These are phyloP conservation scores for Ophiosphaerella korrae DNA, from an alignment of 2,329 filamentous ascomycete genomes.

Conservation along the genomic window DNA sequence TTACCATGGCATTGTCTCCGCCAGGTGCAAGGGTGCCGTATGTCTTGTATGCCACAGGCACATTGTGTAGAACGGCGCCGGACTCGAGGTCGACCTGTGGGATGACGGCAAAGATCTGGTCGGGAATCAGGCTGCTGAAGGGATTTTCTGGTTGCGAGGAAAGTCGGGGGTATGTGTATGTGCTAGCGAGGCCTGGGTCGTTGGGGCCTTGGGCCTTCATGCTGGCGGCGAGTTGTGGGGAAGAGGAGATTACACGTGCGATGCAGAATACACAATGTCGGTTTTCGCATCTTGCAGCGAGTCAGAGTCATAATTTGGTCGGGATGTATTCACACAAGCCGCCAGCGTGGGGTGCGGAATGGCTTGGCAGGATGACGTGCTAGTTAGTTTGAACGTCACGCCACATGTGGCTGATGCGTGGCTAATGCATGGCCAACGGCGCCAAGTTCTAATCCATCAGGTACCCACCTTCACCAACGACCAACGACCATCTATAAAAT, in stretches of 20 bases:
- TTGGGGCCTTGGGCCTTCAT: conserved; percentile 27
- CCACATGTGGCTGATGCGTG: conserved; percentile 18
- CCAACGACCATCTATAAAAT: conserved; percentile 28
- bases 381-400: conserved; percentile 2
- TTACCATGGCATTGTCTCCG: conserved; percentile 67
- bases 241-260: conserved; percentile 13
- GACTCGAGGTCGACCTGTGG: conserved; percentile 93
- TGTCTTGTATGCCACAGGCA: conserved; percentile 68
- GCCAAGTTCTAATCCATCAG: no score
- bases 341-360: conserved; percentile 26
- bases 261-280: conserved; percentile 12
- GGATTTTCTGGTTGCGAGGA: conserved; percentile 84
- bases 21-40: conserved; percentile 62
- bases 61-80: conserved; percentile 80
- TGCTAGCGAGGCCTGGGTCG: conserved; percentile 23
- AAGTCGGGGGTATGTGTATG: conserved; percentile 26
- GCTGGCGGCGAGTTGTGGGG: conserved; percentile 2
- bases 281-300: conserved; percentile 28
- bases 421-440: no score
- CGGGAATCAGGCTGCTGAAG: conserved; percentile 81
- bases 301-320: conserved; percentile 22
- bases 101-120: conserved; percentile 85
- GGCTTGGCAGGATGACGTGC: conserved; percentile 40
- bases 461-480: neutral
- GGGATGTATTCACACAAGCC: conserved; percentile 26